phyloP scores from a whole-genome alignment of 352 stramenopile genomes.

The Peronosclerospora sorghi region DNA sequence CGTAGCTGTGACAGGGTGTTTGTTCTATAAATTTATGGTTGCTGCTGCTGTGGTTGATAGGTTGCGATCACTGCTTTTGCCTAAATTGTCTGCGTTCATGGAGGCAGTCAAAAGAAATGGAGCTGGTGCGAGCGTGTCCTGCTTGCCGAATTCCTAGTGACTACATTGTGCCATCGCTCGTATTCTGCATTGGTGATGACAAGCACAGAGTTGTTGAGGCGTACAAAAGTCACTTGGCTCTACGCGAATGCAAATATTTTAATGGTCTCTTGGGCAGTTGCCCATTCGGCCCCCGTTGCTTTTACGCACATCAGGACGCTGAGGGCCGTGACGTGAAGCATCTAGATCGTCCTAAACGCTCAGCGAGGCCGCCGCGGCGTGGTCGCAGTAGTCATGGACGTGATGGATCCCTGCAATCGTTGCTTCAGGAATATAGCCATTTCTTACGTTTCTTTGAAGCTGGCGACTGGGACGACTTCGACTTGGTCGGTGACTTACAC shows the following conservation, averaged over 20 bases:
- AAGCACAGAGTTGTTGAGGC: conserved; percentile 45
- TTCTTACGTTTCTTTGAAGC: conserved; percentile 60
- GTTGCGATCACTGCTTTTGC: conserved; percentile 71
- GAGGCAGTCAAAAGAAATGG: conserved; percentile 66
- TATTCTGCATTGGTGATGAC: conserved; percentile 51
- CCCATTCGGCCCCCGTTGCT: conserved; percentile 60
- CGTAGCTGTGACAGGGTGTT: neutral
- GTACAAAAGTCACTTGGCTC: conserved; percentile 65
- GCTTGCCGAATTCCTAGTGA: conserved; percentile 55
- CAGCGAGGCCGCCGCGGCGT: conserved; percentile 15
- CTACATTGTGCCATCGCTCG: conserved; percentile 72
- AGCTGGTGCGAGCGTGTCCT: conserved; percentile 50
- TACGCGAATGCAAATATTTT: conserved; percentile 78
- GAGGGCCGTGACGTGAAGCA: conserved; percentile 55
- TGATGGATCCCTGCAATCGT: conserved; percentile 26
- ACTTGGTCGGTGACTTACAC: conserved; percentile 16
- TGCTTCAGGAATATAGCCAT: conserved; percentile 50
- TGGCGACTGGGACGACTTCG: conserved; percentile 42
- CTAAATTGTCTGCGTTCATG: conserved; percentile 59
- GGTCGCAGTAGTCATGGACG: conserved; percentile 7
- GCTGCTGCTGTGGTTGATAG: conserved; percentile 1
- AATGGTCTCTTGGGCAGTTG: conserved; percentile 55
- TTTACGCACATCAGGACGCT: conserved; percentile 61
- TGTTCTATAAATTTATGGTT: neutral
- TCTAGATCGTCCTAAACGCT: conserved; percentile 38